phyloP scores from a whole-genome alignment of 306 rosid species.

The Myrica gale region DNA sequence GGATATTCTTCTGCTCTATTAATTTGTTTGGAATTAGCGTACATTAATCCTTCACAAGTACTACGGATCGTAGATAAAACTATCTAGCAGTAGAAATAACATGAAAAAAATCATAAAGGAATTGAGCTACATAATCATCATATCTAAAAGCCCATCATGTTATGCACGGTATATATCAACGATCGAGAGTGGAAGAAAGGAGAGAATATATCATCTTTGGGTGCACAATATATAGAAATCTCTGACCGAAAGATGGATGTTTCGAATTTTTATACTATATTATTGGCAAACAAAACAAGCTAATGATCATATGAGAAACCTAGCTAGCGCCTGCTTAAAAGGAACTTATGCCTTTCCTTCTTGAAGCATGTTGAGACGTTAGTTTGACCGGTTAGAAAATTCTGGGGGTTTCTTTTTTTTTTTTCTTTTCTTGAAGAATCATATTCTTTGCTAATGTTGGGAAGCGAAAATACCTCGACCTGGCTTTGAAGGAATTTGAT shows the following conservation, averaged over 20 bases:
- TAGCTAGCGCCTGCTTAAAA: neutral
- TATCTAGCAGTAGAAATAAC: too few species aligned
- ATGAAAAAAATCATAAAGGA: too few species aligned
- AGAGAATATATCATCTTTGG: too few species aligned
- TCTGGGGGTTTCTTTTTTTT: neutral
- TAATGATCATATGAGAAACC: neutral
- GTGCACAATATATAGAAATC: too few species aligned
- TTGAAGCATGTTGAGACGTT: neutral
- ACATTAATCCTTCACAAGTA: too few species aligned
- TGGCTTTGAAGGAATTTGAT: constrained; percentile 78
- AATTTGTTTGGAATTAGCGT: too few species aligned
- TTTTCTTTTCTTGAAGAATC: neutral
- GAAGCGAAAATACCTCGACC: constrained; percentile 67
- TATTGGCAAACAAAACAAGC: neutral
- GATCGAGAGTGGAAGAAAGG: too few species aligned
- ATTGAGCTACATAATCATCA: too few species aligned
- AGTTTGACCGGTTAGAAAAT: neutral
- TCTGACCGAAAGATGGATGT: neutral
- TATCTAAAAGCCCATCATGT: too few species aligned
- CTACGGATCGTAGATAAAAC: too few species aligned
- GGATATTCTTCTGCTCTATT: too few species aligned
- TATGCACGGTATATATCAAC: too few species aligned
- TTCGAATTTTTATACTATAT: neutral
- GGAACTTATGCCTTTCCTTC: neutral
- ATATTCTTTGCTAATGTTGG: neutral